phyloP scores from a whole-genome alignment of 108 stramenopile species.

The Heterococcus sp. region DNA sequence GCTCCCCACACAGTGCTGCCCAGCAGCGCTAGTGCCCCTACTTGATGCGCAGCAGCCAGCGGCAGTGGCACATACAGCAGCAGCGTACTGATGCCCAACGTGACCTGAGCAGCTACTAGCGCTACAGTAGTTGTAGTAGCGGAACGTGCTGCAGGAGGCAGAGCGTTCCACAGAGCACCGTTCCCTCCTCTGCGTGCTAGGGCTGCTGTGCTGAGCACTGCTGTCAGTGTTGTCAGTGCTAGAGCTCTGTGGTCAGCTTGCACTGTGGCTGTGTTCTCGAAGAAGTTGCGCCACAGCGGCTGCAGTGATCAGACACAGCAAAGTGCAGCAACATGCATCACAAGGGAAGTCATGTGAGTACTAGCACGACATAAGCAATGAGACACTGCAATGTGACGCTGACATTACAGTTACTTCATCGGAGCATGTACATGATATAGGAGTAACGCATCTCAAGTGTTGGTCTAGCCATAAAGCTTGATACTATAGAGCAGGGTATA shows the following conservation, averaged over 20 bases:
- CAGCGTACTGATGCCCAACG: slow-evolving; percentile 86
- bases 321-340: not conserved
- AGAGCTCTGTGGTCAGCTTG: slow-evolving; percentile 95
- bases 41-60: slow-evolving; percentile 91
- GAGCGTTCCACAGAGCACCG: slow-evolving; percentile 44
- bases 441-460: no score
- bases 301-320: slow-evolving; percentile 7
- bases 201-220: slow-evolving; percentile 60
- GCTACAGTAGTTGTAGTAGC: slow-evolving; percentile 63
- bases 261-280: slow-evolving; percentile 94
- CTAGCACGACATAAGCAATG: not conserved
- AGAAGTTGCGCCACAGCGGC: slow-evolving; percentile 76
- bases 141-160: slow-evolving; percentile 22
- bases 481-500: no score
- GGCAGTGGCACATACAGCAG: slow-evolving; percentile 86
- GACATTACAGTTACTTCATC: not conserved
- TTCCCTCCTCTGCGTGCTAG: slow-evolving; percentile 50
- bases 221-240: slow-evolving; percentile 73
- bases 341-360: not conserved
- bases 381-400: not conserved
- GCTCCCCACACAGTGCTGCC: slow-evolving; percentile 66
- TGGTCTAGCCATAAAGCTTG: no score
- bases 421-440: not conserved
- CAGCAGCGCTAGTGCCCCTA: slow-evolving; percentile 86
- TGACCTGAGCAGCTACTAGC: slow-evolving; percentile 78